Evolutionary conservation across 345 rosid genomes (phyloP).

Genomic region (Odontarrhena argentea): DNA sequence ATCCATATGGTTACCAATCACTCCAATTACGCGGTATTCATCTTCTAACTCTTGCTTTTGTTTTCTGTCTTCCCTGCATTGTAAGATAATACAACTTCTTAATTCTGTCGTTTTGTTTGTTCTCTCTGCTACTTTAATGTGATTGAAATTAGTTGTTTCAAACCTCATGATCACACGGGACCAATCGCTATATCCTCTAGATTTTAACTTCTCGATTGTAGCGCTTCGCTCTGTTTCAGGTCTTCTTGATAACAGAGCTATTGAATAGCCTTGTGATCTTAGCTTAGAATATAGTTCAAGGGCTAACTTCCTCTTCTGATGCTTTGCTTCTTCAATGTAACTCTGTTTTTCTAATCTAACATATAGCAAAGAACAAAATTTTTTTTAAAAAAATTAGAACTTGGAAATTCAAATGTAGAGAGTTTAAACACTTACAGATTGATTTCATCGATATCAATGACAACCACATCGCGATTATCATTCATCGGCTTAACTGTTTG

Average conservation of each 20-base stretch:
- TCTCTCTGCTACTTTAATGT: background rate
- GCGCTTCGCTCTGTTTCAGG: slow-evolving; percentile 46
- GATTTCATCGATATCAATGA: slow-evolving; percentile 67
- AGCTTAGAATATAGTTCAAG: slow-evolving; percentile 54
- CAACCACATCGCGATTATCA: slow-evolving; percentile 52
- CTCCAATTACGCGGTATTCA: slow-evolving; percentile 50
- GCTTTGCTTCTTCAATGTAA: slow-evolving; percentile 49
- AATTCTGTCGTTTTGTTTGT: background rate
- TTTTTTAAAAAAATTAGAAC: background rate
- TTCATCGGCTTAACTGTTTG: slow-evolving; percentile 42
- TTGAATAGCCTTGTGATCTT: slow-evolving; percentile 59
- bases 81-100: background rate
- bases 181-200: slow-evolving; percentile 68
- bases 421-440: slow-evolving; percentile 44
- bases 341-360: slow-evolving; percentile 44
- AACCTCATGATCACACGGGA: slow-evolving; percentile 77
- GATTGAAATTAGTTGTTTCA: background rate
- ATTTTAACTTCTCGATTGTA: slow-evolving; percentile 45
- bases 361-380: background rate
- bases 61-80: slow-evolving; percentile 53
- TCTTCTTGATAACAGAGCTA: slow-evolving; percentile 62
- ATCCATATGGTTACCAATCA: slow-evolving; percentile 71
- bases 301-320: slow-evolving; percentile 42
- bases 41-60: slow-evolving; percentile 39
- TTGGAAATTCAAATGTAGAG: background rate